These are phyloP conservation scores for Apiospora pterosperma DNA, from an alignment of 2,329 filamentous ascomycete species.

Conservation along the genomic window DNA sequence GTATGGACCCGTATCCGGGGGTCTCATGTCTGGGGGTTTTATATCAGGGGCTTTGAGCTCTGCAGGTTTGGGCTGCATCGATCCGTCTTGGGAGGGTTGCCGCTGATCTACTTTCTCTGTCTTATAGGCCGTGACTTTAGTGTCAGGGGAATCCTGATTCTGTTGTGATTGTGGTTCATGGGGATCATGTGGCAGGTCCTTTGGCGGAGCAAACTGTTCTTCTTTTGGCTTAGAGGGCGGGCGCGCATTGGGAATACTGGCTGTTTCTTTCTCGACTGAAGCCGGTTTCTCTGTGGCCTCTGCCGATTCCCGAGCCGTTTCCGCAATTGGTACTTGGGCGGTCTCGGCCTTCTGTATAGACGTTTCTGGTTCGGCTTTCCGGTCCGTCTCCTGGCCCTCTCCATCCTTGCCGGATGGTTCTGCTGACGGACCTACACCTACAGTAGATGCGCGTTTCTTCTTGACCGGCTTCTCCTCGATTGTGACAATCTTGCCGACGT, in stretches of 20 bases:
- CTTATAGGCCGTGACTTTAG: background rate
- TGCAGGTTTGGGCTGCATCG: conserved; percentile 5
- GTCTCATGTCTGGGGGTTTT: conserved; percentile 20
- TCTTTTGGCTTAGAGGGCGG: background rate
- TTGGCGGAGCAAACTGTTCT: background rate
- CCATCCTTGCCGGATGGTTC: background rate
- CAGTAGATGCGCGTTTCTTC: conserved; percentile 45
- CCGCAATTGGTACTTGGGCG: background rate
- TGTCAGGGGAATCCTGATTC: background rate
- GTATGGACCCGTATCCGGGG: conserved; percentile 25
- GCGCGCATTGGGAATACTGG: background rate
- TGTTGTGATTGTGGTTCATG: background rate
- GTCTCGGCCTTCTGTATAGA: background rate
- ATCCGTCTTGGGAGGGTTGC: background rate
- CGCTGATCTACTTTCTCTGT: background rate
- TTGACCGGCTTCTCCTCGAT: conserved; percentile 56
- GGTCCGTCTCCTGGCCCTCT: background rate
- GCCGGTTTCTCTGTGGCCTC: background rate
- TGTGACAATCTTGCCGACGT: conserved; percentile 63
- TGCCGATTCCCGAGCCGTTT: background rate
- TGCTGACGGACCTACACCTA: conserved; percentile 14
- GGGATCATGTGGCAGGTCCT: background rate
- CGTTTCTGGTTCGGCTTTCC: background rate
- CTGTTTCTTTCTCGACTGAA: background rate
- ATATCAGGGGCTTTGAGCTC: conserved; percentile 14